Evolutionary conservation across 164 flowering plant genomes (phyloP), one percentile per base, ranked within the genome.

Genomic region (Vitis amurensis): DNA sequence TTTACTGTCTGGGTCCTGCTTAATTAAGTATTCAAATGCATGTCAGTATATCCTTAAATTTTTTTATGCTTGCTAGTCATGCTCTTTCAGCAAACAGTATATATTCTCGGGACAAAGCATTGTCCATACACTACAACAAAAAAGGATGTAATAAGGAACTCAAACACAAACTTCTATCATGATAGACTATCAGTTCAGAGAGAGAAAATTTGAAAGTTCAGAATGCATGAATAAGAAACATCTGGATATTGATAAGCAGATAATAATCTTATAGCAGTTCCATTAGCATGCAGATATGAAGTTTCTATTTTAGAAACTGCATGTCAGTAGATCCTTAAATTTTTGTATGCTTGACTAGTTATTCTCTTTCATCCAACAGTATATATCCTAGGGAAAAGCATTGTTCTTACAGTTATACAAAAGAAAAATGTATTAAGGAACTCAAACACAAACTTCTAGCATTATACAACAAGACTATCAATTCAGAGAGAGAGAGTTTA

Each of bases 251-350:
- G 19, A 51, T 8, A 69, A 52, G 11, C 66, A 44, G 59, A 52
- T 12, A 57, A 63, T 9, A 27, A 58, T 86, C 96, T 88, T 79
- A 92, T 97, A 66, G 82, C 84, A 81, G 84, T 74, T 63, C 96
- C 97, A 85, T 87, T 88, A 29, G 8, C 44, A 37, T 37, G 44
- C 44, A 37, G 44, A 37, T 37, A 37, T 3, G 44, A 4, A 37
- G 44, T 37, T 37, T 37, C 44, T 37, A 37, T 37, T 37, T 31
- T 31, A 31, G 44, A 31, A 6, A 31, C 44, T 31, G 44, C 44
- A 31, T 23, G 27, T 23, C 27, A 31, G 3, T 1, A 50, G 3
- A 23, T 8, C 48, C 27, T 49, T 11, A 27, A 31, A 29, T 68
- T 58, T 49, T 48, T 27, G 44, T 37, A 3, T 37, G 44, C 44